Base-by-base conservation (phyloP, 2,329 filamentous ascomycete genomes). In the Trichoderma cornu-damae region DNA sequence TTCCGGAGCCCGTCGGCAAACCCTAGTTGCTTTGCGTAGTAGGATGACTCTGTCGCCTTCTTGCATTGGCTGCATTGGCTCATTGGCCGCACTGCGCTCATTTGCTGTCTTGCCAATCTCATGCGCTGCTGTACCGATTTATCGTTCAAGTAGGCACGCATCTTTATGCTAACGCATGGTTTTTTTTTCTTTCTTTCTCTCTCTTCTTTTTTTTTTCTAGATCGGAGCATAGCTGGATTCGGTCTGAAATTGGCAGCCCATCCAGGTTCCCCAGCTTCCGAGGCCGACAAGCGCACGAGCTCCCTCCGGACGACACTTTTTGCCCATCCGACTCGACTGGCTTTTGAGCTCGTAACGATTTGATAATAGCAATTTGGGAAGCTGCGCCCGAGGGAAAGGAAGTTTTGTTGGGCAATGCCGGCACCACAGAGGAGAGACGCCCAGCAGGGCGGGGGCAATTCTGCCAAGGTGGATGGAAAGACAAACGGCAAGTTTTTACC, bases 401-500 rank as follows among this genome's bases (percentile, higher is more conserved):
- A 58, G 40, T 56, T 63, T 61, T 26, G 61, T 24, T n/a, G n/a
- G 68, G 66, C 18, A 30, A 75, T 75, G 73, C 69, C 73, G 56
- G 63, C 65, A 49, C 66, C 70, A 18, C 75, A 73, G 68, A 75
- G 53, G 43, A 57, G 44, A 49, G 53, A 57, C n/a, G 44, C 34
- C 37, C 43, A 74, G 64, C 73, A 76, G 59, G 68, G 67, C 52
- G 67, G 67, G 53, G 67, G 68, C 51, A 62, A 61, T 62, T 66
- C 65, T 30, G 62, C 64, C 35, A 71, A 70, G 60, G 40, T 60
- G 34, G 66, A 68, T 37, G 62, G 66, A 55, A 68, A 68, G 32
- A 72, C 72, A 48, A 75, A 75, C 58, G 73, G 73, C 75, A 47
- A 38, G 51, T n/a, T 20, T 32, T 61, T 49, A 65, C 66, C 43